These are phyloP conservation scores for Colletotrichum melonis DNA, from an alignment of 2,329 filamentous ascomycete genomes.

Conservation along the genomic window DNA sequence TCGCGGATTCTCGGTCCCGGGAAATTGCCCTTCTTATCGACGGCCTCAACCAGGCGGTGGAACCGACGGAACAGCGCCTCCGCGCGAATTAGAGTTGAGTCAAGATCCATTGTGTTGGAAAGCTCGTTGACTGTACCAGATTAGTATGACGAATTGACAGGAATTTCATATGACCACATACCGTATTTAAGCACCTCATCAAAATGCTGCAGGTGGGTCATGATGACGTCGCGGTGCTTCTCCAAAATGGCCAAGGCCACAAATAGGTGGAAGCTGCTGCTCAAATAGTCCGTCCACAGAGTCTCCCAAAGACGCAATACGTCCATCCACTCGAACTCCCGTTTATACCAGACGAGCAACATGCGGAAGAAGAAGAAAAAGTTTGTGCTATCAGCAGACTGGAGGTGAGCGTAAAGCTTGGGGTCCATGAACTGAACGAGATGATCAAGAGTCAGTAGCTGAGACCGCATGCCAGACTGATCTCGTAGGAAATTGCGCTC, in stretches of 20 bases:
- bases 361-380: conserved; percentile 99
- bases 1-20: conserved; percentile 61
- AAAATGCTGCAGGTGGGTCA: conserved; percentile 93
- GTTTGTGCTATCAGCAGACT: conserved; percentile 93
- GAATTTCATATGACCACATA: conserved; percentile 56
- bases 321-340: conserved; percentile 92
- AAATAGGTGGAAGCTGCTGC: conserved; percentile 93
- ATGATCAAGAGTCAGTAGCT: conserved; percentile 91
- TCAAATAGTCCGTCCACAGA: conserved; percentile 93
- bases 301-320: conserved; percentile 91
- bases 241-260: conserved; percentile 93
- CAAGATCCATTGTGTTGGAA: conserved; percentile 90
- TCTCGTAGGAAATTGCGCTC: conserved; percentile 96
- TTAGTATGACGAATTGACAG: conserved; percentile 24
- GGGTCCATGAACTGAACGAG: conserved; percentile 98
- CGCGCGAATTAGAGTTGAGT: conserved; percentile 86
- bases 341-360: conserved; percentile 98
- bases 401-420: conserved; percentile 89
- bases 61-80: conserved; percentile 91
- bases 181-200: conserved; percentile 97
- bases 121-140: conserved; percentile 84
- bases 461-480: conserved; percentile 94
- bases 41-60: conserved; percentile 86
- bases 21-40: conserved; percentile 92
- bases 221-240: conserved; percentile 95